Evolutionary conservation across 1,139 yeast species (phyloP).

Genomic region (Meyerozyma sp.): DNA sequence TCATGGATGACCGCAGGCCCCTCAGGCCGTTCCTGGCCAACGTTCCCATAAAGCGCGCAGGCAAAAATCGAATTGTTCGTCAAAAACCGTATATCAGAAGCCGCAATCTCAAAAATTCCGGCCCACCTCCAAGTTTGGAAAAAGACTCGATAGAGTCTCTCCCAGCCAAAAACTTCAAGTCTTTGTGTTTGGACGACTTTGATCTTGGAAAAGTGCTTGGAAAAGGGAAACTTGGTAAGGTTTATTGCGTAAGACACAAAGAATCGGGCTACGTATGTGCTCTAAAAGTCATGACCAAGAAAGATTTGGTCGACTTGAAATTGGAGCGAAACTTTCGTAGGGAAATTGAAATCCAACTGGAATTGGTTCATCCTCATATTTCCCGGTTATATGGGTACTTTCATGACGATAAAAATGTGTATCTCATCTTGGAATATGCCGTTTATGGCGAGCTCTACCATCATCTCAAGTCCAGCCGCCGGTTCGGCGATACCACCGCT

Average conservation of each 20-base stretch:
- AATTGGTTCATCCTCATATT: slow-evolving; percentile 70
- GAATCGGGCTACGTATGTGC: slow-evolving; percentile 80
- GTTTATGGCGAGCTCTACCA: slow-evolving; percentile 85
- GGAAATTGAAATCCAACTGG: slow-evolving; percentile 87
- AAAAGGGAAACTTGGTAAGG: slow-evolving; percentile 90
- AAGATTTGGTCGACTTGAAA: slow-evolving; percentile 66
- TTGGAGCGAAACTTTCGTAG: slow-evolving; percentile 86
- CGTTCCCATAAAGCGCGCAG: background rate
- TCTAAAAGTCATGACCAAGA: slow-evolving; percentile 82
- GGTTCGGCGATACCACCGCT: slow-evolving; percentile 69
- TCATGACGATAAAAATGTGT: slow-evolving; percentile 73
- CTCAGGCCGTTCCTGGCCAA: slow-evolving; percentile 1
- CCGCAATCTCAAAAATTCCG: background rate
- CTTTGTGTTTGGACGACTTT: slow-evolving; percentile 51
- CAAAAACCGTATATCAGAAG: background rate
- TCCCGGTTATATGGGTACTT: slow-evolving; percentile 83
- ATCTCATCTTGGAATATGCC: slow-evolving; percentile 79
- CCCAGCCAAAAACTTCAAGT: background rate
- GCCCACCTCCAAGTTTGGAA: too few relatives aligned
- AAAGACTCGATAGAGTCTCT: too few relatives aligned
- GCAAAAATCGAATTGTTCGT: background rate
- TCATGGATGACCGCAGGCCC: background rate
- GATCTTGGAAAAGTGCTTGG: slow-evolving; percentile 88
- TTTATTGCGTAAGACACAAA: slow-evolving; percentile 81
- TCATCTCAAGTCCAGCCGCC: slow-evolving; percentile 54